Evolutionary conservation across 139 green algal genomes (phyloP).

Genomic region (Chlamydomonas urium): DNA sequence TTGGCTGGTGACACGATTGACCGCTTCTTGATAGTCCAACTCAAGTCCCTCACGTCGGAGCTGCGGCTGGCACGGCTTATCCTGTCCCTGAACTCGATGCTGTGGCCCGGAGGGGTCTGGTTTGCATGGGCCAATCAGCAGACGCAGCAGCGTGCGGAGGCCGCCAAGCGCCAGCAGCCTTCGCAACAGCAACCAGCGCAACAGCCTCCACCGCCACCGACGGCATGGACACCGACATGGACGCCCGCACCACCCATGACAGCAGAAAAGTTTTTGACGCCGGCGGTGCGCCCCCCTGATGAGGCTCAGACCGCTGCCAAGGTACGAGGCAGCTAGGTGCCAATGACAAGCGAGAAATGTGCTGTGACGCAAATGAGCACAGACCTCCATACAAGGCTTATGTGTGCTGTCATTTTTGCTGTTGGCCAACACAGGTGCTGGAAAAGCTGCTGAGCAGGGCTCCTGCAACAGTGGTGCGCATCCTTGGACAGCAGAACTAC

Average conservation of each 20-base stretch:
- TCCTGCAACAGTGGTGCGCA: neutral
- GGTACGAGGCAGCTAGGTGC: neutral
- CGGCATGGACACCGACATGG: conserved; percentile 8
- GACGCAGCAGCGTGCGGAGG: neutral
- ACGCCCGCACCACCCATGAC: neutral
- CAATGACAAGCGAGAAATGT: neutral
- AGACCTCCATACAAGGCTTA: no score
- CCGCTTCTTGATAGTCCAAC: conserved; percentile 42
- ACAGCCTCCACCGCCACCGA: neutral
- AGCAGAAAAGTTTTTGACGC: neutral
- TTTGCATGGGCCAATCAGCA: conserved; percentile 20
- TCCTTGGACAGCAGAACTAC: conserved; percentile 4
- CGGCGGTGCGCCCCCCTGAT: neutral
- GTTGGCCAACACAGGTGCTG: neutral
- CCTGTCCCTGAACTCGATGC: conserved; percentile 46
- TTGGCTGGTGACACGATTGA: conserved; percentile 74
- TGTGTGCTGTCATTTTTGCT: neutral
- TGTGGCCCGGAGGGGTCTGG: conserved; percentile 77
- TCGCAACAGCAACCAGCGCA: conserved; percentile 6
- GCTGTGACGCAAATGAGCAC: neutral
- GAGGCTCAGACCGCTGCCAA: neutral
- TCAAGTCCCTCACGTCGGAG: conserved; percentile 52
- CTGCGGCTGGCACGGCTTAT: conserved; percentile 64
- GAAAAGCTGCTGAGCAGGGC: neutral
- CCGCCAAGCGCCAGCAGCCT: neutral